These are phyloP conservation scores for Xylaria palmicola DNA, from an alignment of 495 filamentous ascomycete species.

Conservation along the genomic window DNA sequence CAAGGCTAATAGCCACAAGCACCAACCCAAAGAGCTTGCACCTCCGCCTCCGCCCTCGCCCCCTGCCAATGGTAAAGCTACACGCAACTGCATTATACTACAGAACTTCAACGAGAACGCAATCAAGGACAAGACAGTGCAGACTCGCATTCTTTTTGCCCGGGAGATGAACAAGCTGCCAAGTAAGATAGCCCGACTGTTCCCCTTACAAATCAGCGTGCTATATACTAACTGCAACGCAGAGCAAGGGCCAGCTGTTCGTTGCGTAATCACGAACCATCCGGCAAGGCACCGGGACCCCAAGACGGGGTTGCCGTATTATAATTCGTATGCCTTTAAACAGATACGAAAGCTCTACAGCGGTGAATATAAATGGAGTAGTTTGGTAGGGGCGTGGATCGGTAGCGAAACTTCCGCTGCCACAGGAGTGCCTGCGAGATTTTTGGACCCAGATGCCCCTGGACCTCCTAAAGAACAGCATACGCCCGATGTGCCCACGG, in stretches of 20 bases:
- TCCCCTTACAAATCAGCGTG: neutral
- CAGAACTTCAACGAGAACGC: conserved; percentile 56
- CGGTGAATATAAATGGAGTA: conserved; percentile 72
- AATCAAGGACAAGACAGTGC: conserved; percentile 54
- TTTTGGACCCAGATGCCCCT: conserved; percentile 47
- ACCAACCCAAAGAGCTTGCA: conserved; percentile 22
- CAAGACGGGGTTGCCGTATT: conserved; percentile 72
- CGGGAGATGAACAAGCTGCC: conserved; percentile 52
- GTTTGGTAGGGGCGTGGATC: conserved; percentile 72
- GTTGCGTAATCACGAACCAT: conserved; percentile 78
- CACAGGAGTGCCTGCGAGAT: conserved; percentile 66
- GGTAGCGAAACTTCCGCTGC: conserved; percentile 61
- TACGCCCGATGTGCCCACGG: neutral
- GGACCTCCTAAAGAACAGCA: conserved; percentile 19
- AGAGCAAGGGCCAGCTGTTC: conserved; percentile 49
- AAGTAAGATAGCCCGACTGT: conserved; percentile 38
- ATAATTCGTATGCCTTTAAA: conserved; percentile 69
- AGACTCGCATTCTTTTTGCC: conserved; percentile 54
- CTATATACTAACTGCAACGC: conserved; percentile 16
- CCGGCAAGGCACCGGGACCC: conserved; percentile 77
- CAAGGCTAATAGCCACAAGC: conserved; percentile 25
- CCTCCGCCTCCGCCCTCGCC: conserved; percentile 25
- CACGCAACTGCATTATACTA: conserved; percentile 55
- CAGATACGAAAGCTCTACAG: conserved; percentile 65
- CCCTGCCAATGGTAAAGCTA: conserved; percentile 33